Conservation (phyloP, 1,284 basidiomycete genomes). For the Pisolithus thermaeus region DNA sequence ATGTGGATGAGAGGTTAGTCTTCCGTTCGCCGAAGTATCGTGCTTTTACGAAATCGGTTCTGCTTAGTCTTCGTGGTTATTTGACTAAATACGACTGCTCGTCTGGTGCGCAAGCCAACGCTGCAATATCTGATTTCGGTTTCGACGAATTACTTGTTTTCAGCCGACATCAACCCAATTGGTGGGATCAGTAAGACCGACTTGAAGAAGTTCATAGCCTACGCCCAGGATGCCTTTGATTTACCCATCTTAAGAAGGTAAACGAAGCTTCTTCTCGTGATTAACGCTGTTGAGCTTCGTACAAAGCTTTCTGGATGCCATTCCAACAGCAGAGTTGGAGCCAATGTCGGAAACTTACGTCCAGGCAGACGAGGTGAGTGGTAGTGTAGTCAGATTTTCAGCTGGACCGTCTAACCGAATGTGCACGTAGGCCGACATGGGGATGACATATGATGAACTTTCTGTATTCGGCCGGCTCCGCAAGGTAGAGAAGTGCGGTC, state of each 20-base stretch:
- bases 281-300: neutral
- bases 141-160: neutral
- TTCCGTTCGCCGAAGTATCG: neutral
- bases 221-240: slow-evolving; percentile 73
- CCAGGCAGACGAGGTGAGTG: slow-evolving; percentile 84
- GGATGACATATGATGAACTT: slow-evolving; percentile 98
- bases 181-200: slow-evolving; percentile 98
- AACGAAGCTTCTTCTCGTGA: slow-evolving; percentile 10
- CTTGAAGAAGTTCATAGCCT: slow-evolving; percentile 92
- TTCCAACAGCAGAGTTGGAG: slow-evolving; percentile 94
- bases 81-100: slow-evolving; percentile 97
- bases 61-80: slow-evolving; percentile 82
- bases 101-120: slow-evolving; percentile 46
- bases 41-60: neutral
- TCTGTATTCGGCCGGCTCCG: slow-evolving; percentile 90
- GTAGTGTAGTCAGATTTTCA: no score
- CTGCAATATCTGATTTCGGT: neutral
- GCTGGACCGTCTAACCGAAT: neutral
- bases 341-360: slow-evolving; percentile 93
- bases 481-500: slow-evolving; percentile 96
- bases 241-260: slow-evolving; percentile 81
- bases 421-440: slow-evolving; percentile 79
- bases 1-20: slow-evolving; percentile 89
- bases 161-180: slow-evolving; percentile 97
- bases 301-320: slow-evolving; percentile 80